Evolutionary conservation across 1,284 basidiomycete species (phyloP).

Genomic region (Microbotryomycetes sp.): DNA sequence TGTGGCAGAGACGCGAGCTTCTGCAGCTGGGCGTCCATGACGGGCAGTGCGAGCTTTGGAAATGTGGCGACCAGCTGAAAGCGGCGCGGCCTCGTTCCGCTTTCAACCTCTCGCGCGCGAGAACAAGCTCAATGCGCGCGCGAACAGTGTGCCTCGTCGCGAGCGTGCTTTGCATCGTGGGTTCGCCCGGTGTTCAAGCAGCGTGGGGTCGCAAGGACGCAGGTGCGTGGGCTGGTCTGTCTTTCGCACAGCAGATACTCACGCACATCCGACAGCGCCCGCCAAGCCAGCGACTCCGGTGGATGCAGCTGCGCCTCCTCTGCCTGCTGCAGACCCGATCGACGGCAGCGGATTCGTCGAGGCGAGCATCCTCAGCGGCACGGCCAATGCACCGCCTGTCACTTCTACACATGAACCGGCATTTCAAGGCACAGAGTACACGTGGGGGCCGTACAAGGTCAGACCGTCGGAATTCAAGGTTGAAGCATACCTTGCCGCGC

Average conservation of each 20-base stretch:
- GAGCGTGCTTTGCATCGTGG: background rate
- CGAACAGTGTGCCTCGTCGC: background rate
- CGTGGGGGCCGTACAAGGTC: slow-evolving; percentile 4
- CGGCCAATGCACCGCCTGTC: background rate
- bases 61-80: too few relatives aligned
- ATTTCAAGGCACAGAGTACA: slow-evolving; percentile 6
- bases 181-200: background rate
- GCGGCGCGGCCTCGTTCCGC: too few relatives aligned
- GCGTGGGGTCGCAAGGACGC: background rate
- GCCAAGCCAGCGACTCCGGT: background rate
- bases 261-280: background rate
- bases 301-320: background rate
- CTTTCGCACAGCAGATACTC: background rate
- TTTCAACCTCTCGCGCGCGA: background rate
- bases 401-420: background rate
- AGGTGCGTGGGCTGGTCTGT: background rate
- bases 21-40: slow-evolving; percentile 18
- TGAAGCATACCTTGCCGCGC: slow-evolving; percentile 3
- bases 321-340: background rate
- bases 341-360: background rate
- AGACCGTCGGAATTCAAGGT: slow-evolving; percentile 6
- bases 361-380: background rate
- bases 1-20: slow-evolving; percentile 11
- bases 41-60: background rate
- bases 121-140: background rate